These are phyloP conservation scores for Sonneratia caseolaris DNA, from an alignment of 345 rosid species.

Conservation along the genomic window DNA sequence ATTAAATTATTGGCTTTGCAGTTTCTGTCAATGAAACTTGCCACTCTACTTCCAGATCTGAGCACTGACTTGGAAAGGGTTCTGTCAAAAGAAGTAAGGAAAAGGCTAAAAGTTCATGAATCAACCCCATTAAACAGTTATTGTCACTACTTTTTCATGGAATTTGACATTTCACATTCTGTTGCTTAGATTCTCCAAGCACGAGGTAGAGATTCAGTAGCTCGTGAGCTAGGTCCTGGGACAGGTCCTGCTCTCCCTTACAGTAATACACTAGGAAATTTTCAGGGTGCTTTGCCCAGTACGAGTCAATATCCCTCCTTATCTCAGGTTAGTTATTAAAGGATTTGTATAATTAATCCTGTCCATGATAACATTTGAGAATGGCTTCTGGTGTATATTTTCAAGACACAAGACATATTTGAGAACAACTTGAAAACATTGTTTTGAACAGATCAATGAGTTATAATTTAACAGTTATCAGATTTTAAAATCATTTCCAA, in stretches of 20 bases:
- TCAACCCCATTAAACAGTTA: background rate
- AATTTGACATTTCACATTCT: constrained; percentile 10
- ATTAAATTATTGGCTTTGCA: constrained; percentile 17
- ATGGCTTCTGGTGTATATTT: background rate
- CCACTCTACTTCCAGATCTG: constrained; percentile 85
- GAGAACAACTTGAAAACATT: background rate
- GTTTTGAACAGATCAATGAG: background rate
- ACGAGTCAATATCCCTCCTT: constrained; percentile 48
- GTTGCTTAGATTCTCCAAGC: constrained; percentile 49
- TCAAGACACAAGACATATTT: background rate
- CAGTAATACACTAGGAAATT: constrained; percentile 20
- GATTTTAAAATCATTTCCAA: background rate
- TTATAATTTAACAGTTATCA: background rate
- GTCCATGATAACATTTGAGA: background rate
- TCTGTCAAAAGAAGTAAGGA: constrained; percentile 75
- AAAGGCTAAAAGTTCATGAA: background rate
- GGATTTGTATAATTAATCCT: background rate
- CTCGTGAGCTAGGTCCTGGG: constrained; percentile 35
- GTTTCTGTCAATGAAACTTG: constrained; percentile 96
- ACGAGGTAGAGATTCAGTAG: constrained; percentile 33
- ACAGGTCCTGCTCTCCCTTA: constrained; percentile 34
- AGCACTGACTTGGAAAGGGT: constrained; percentile 61
- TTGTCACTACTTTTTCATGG: constrained; percentile 1
- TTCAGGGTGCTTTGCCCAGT: constrained; percentile 40
- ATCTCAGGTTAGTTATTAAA: constrained; percentile 39